Evolutionary conservation across 2,329 filamentous ascomycete genomes (phyloP), one percentile per base, ranked within the genome.

Genomic region (Trichoderma polysporum): DNA sequence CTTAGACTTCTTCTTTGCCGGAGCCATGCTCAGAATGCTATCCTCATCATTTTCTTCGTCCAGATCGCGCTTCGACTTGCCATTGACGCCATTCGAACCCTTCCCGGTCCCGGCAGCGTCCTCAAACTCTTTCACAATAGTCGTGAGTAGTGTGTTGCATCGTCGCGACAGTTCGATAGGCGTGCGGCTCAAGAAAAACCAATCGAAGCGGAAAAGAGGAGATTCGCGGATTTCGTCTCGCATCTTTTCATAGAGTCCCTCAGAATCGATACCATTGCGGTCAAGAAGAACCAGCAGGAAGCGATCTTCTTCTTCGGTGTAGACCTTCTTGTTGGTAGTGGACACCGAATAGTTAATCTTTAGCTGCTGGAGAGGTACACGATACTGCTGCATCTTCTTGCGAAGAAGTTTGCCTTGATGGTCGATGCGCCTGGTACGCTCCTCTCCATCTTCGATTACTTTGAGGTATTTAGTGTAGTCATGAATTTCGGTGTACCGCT

Each of bases 301-400:
- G 3, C 95, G 88, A 76, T 99, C 95, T 78, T 99, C 95, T 76
- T 99, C 95, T 77, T 99, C 96, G 0, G 94, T 98, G 77, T 99
- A 99, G 1, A 99, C 94, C 82, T 99, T 99, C 83, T 99, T 99
- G 86, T 99, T 99, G 10, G 96, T 99, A 2, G 95, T 99, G 7
- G 93, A 97, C 31, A 99, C 95, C 0, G 94, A 97, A 80, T 99
- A 99, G 81, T 97, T 98, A 82, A 99, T 93, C 84, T 97, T 97
- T 74, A 99, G 88, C 79, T 99, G 95, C 78, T 99, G 95, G 17
- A 99, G 85, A 27, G 95, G 96, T 58, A 98, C 94, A n/a, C 95
- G 91, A 77, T 97, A 98, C 83, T 95, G 92, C 73, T 90, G 87
- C 86, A 99, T 91, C 86, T 99, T 99, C 86, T 94, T 96, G 70